Evolutionary conservation across 1,284 basidiomycete genomes (phyloP).

Genomic region (Rhodotorula sp.): DNA sequence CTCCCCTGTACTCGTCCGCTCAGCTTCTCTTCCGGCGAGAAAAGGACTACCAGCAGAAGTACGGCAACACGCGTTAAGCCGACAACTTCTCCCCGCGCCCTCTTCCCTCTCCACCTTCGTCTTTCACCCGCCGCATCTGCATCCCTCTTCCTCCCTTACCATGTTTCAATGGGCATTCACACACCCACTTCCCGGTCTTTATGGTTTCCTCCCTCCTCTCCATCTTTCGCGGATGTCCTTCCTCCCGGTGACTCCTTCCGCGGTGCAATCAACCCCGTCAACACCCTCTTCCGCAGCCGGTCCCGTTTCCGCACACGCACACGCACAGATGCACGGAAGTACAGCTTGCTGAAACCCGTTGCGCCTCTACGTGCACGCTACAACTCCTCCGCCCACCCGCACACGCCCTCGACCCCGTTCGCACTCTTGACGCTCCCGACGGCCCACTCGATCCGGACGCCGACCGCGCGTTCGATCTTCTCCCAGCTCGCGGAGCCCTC

Average conservation of each 20-base stretch:
- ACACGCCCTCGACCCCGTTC: conserved; percentile 17
- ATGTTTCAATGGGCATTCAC: background rate
- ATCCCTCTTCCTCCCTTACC: background rate
- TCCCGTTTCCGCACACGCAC: too few relatives aligned
- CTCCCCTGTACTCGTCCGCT: background rate
- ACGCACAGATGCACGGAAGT: too few relatives aligned
- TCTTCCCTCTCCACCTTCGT: background rate
- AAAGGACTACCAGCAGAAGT: conserved; percentile 38
- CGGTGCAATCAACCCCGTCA: too few relatives aligned
- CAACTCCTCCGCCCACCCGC: conserved; percentile 33
- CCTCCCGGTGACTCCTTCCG: too few relatives aligned
- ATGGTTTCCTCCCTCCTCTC: background rate
- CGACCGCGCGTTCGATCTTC: conserved; percentile 32
- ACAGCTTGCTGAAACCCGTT: too few relatives aligned
- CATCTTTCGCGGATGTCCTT: too few relatives aligned
- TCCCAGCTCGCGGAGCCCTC: conserved; percentile 44
- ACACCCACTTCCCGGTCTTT: background rate
- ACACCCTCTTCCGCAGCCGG: too few relatives aligned
- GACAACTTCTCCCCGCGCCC: background rate
- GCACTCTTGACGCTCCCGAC: conserved; percentile 29
- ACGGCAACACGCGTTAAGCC: conserved; percentile 23
- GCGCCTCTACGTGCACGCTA: too few relatives aligned
- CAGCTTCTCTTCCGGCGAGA: conserved; percentile 42
- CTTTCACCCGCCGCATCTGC: background rate
- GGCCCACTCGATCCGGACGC: conserved; percentile 37